Evolutionary conservation across 441 rosid species (phyloP).

Genomic region (Eutrema salsugineum): DNA sequence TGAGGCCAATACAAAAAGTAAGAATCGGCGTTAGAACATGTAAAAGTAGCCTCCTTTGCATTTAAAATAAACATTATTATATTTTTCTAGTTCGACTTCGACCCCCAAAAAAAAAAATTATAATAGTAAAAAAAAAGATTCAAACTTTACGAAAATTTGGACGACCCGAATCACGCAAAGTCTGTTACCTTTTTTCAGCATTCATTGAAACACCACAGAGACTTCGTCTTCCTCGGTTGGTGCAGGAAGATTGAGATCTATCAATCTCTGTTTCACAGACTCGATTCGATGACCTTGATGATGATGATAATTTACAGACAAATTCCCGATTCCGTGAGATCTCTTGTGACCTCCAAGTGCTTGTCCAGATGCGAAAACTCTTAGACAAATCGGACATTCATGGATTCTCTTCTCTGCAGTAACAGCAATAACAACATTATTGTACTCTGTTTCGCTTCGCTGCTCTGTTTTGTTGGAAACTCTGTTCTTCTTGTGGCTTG

Average conservation of each 20-base stretch:
- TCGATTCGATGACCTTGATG: conserved; percentile 14
- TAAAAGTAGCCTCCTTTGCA: conserved; percentile 35
- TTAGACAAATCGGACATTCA: conserved; percentile 75
- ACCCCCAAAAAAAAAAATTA: conserved; percentile 22
- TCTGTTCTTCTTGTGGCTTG: conserved; percentile 67
- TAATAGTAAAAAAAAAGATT: conserved; percentile 35
- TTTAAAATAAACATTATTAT: conserved; percentile 13
- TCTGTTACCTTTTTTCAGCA: conserved; percentile 40
- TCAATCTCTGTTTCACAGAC: conserved; percentile 40
- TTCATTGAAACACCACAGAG: conserved; percentile 72
- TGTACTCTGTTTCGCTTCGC: conserved; percentile 29
- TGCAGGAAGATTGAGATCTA: conserved; percentile 97
- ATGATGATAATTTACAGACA: conserved; percentile 8
- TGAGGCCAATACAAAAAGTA: conserved; percentile 24
- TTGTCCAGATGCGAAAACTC: conserved; percentile 90
- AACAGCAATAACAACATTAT: conserved; percentile 17
- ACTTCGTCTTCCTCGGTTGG: conserved; percentile 72
- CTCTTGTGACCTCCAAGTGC: conserved; percentile 98
- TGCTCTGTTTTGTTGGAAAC: conserved; percentile 24
- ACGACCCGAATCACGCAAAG: conserved; percentile 43
- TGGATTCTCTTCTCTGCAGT: conserved; percentile 50
- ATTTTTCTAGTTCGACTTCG: background rate
- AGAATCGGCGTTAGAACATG: conserved; percentile 44
- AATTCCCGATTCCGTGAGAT: conserved; percentile 60
- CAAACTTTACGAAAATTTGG: conserved; percentile 36